Conservation (phyloP, 495 filamentous ascomycete genomes). For the Bombardia bombarda region DNA sequence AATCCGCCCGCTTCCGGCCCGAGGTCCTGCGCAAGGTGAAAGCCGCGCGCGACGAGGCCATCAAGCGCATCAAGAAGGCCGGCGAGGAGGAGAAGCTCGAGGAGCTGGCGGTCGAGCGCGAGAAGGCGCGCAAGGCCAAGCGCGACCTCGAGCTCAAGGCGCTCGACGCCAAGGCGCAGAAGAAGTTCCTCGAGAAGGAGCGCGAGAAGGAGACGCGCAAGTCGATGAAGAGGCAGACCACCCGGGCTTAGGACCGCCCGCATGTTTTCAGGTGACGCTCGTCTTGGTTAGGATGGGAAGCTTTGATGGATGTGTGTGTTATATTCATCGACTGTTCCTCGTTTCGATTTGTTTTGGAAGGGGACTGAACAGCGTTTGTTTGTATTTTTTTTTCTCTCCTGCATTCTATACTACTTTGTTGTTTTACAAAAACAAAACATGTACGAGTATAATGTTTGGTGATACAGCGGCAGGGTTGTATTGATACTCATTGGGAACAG, state of each 20-base stretch:
- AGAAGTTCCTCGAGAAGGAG: slow-evolving; percentile 91
- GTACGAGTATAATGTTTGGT: neutral
- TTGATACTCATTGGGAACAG: too few species aligned
- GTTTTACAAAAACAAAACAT: too few species aligned
- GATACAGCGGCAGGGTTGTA: too few species aligned
- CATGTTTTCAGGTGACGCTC: neutral
- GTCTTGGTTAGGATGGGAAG: neutral
- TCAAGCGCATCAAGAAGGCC: slow-evolving; percentile 67
- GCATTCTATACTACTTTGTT: too few species aligned
- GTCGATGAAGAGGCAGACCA: slow-evolving; percentile 60
- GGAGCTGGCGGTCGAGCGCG: slow-evolving; percentile 67
- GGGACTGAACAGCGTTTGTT: too few species aligned
- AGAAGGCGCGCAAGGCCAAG: slow-evolving; percentile 87
- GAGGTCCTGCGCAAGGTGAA: slow-evolving; percentile 83
- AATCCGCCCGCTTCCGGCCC: slow-evolving; percentile 72
- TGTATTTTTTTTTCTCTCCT: too few species aligned
- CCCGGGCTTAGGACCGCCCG: slow-evolving; percentile 28
- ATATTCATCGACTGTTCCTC: neutral
- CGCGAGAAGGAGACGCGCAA: slow-evolving; percentile 71
- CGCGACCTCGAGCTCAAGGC: slow-evolving; percentile 74
- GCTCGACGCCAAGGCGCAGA: slow-evolving; percentile 88
- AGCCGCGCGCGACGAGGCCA: slow-evolving; percentile 70
- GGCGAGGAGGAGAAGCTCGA: slow-evolving; percentile 93
- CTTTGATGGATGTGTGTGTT: neutral
- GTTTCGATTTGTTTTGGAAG: too few species aligned